Base-by-base conservation (phyloP, 257 asterid species). In the Schizonepeta tenuifolia region DNA sequence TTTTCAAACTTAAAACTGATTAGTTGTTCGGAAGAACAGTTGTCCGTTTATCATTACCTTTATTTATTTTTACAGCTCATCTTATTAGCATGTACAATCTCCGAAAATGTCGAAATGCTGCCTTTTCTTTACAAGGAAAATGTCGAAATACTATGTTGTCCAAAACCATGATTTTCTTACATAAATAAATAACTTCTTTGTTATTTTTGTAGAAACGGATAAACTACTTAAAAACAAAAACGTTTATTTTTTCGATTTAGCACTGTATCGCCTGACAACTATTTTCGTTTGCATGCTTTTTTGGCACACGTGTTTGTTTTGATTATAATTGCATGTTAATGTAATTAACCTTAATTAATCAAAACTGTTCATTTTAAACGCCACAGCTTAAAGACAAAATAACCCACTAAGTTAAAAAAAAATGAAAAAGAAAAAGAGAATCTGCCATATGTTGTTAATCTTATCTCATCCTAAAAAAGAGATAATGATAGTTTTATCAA, bases 341-440 rank as follows among this genome's bases (percentile, higher is more conserved):
- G 13, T 51, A 55, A 55, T 11, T 9, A 21, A 44, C 17, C 55
- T 49, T 20, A 55, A 55, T 8, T 43, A 18, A 40, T 70, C 15
- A 41, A 50, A 69, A 71, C 14, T 60, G 7, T 59, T 47, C 50
- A 44, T 31, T 50, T 70, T 56, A 65, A 63, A 71, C 17, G 38
- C 51, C 59, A 4, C 70, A 68, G 43, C 65, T 67, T 44, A 12
- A 15, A 17, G 74, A 64, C 77, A 75, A 79, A 67, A 40, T 36
- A 63, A 46, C 74, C 61, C 80, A 75, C 67, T 36, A 65, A 12
- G 22, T 24, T 21, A 55, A 60, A 57, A 59, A 17, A 55, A 17
- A 13, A 24, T 13, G 9, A 24, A 9, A 57, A 49, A 22, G 21
- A 17, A 43, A 15, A 59, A n/a, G 36, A 20, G 64, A 58, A 58